Evolutionary conservation across 257 asterid species (phyloP), one percentile per base, ranked within the genome.

Genomic region (Petunia secreta): DNA sequence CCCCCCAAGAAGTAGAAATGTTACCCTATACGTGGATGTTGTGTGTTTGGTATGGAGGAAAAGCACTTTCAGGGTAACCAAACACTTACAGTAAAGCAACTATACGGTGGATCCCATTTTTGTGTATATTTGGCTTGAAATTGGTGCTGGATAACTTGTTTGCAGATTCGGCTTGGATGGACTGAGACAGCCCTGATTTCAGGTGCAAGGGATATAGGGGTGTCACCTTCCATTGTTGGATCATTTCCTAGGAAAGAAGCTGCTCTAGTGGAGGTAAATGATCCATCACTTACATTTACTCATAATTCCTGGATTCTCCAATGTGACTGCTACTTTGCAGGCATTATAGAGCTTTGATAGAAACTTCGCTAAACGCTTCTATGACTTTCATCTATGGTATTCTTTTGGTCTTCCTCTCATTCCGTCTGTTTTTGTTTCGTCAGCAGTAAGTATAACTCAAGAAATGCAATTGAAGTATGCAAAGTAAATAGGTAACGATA

Each of bases 241-340:
- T 87, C 99, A 34, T 95, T 95, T 89, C 90, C 93, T 76, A 84
- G 93, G 80, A 95, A 93, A 89, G 99, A 95, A 82, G 97, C 97
- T 86, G 93, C 97, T 78, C 89, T 95, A 8, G 98, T 93, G 68
- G 97, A 93, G 99, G 99, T 95, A 83, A 67, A 53, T 36, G 64
- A 60, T n/a, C 52, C 43, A 25, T 71, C 60, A 11, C 77, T 60
- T 71, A 71, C 60, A 48, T 71, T 16, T 71, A 48, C 60, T 34
- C 34, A 71, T 71, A 71, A 11, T 71, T 4, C 34, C 34, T 71
- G 5, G 77, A 48, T 71, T 50, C 13, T 10, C 50, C 34, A 48
- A 34, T 71, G 62, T 48, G 77, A 48, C 5, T 50, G 44, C 2
- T 2, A 1, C 2, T 71, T 71, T 34, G 60, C 3, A 34, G 60